These are phyloP conservation scores for Xerophyta viscosa DNA, from an alignment of 106 monocot genomes.

Conservation along the genomic window DNA sequence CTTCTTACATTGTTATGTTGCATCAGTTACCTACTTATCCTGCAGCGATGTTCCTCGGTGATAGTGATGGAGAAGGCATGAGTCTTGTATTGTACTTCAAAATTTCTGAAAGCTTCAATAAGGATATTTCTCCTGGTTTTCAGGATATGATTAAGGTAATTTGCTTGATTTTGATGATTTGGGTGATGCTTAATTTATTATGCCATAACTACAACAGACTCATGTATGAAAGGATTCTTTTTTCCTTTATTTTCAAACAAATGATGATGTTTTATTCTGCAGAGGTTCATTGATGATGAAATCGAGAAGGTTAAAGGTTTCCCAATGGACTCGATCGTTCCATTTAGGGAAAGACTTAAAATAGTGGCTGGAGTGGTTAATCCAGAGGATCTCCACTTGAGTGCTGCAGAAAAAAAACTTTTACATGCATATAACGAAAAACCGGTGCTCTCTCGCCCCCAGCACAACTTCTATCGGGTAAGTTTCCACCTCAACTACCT, in stretches of 20 bases:
- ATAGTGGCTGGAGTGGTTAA: conserved; percentile 77
- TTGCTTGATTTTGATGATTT: no score
- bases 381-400: conserved; percentile 78
- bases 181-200: no score
- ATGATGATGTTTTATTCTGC: conserved; percentile 6
- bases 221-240: no score
- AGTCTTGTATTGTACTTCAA: conserved; percentile 85
- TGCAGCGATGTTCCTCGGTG: conserved; percentile 79
- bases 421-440: conserved; percentile 87
- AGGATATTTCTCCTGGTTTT: conserved; percentile 57
- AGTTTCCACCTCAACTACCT: no score
- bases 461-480: conserved; percentile 80
- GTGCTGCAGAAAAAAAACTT: conserved; percentile 74
- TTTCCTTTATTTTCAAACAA: neutral
- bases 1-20: neutral
- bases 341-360: conserved; percentile 82
- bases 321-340: conserved; percentile 54
- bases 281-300: conserved; percentile 86
- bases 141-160: conserved; percentile 67
- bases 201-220: no score
- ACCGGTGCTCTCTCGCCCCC: conserved; percentile 95
- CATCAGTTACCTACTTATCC: conserved; percentile 86
- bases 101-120: conserved; percentile 66
- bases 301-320: conserved; percentile 78
- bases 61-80: conserved; percentile 87